Base-by-base conservation (phyloP, 768 basidiomycete species). In the Pisolithus marmoratus region DNA sequence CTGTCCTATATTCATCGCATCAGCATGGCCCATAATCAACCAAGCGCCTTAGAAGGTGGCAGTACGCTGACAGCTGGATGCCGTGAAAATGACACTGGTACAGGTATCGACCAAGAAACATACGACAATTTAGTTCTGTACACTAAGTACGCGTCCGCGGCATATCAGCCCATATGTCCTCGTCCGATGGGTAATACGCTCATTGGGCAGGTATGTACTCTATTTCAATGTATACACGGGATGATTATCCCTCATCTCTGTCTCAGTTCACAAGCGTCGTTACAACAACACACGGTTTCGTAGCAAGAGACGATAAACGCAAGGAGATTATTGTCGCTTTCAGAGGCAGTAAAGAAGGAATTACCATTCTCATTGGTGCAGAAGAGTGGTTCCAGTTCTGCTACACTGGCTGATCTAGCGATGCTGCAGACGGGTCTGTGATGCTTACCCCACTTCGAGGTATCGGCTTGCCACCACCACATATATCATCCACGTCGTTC, bases 61-160 rank as follows among this genome's bases (percentile, higher is more conserved):
- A 12, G 34, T 34, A 34, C 34, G 12, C 34, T 15, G 34, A 3
- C 11, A 2, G 38, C 36, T 31, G 47, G 22, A 17, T 53, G 54
- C 29, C 60, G 51, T 19, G 48, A 54, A 24, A 48, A 54, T 27
- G 65, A 69, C 29, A 53, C 58, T 14, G 42, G 51, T 15, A 52
- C 43, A 6, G 72, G 70, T 4, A 67, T 77, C 38, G 61, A 69
- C 43, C 64, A 70, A 24, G 48, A 58, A 19, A 64, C 70, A 1
- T 79, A 76, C 51, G 60, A 72, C 41, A 62, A 78, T 44, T 68
- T 80, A 31, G 72, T 71, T 51, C 68, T 64, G 14, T 79, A 74
- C 56, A 69, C 74, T 1, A 77, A 76, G 57, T 81, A 78, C 56
- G 72, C 79, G 6, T 80, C 78, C 6, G 76, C 76, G 2, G 71